Conservation (phyloP, 169 alveolate species). For the Cryptosporidium parvum region DNA sequence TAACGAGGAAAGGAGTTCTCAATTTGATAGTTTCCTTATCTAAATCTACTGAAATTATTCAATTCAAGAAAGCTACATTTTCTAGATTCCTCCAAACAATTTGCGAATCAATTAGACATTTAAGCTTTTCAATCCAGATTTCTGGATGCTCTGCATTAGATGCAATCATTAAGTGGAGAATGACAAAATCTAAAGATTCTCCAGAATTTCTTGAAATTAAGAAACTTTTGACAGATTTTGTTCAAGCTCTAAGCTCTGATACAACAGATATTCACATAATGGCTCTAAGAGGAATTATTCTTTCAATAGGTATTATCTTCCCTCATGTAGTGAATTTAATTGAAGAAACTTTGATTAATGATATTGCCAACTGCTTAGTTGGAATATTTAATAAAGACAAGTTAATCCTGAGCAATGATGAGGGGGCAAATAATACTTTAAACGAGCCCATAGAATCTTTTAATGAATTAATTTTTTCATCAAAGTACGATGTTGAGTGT, state of each 20-base stretch:
- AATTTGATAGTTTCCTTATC: slow-evolving; percentile 55
- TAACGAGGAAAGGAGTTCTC: slow-evolving; percentile 73
- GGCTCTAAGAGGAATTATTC: slow-evolving; percentile 64
- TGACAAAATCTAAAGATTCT: slow-evolving; percentile 5
- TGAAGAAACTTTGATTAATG: background rate
- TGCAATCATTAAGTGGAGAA: slow-evolving; percentile 72
- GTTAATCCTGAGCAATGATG: background rate
- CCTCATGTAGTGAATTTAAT: slow-evolving; percentile 12
- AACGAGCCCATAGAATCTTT: background rate
- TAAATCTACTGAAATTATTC: slow-evolving; percentile 33
- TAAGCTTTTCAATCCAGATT: slow-evolving; percentile 75
- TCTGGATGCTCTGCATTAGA: slow-evolving; percentile 78
- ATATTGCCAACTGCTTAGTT: slow-evolving; percentile 13
- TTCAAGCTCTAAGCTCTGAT: background rate
- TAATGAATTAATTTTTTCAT: background rate
- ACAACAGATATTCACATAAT: slow-evolving; percentile 14
- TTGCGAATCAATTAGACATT: slow-evolving; percentile 73
- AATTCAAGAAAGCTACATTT: slow-evolving; percentile 77
- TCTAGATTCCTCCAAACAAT: slow-evolving; percentile 75
- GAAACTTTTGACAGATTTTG: background rate
- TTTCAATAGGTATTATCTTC: slow-evolving; percentile 38
- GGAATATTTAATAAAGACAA: slow-evolving; percentile 25
- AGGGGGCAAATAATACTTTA: background rate
- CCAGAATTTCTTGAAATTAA: slow-evolving; percentile 7
- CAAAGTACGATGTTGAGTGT: slow-evolving; percentile 59